These are phyloP conservation scores for Linnemannia hyalina DNA, from an alignment of 192 early-diverging fungal species.

Conservation along the genomic window DNA sequence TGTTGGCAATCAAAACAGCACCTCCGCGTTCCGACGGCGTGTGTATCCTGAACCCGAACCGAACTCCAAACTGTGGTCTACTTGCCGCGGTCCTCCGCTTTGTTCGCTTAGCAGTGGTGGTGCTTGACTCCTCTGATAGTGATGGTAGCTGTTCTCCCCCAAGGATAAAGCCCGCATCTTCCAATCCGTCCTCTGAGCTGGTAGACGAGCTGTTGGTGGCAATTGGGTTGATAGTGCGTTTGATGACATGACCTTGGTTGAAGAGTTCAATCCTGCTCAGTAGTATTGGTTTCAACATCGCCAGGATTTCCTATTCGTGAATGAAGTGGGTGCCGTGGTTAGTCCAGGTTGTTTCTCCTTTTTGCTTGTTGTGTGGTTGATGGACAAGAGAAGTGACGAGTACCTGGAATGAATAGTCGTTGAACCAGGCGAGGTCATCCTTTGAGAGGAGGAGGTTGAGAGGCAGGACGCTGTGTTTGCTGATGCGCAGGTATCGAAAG, in stretches of 20 bases:
- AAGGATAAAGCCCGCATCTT: constrained; percentile 40
- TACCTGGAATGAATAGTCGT: constrained; percentile 50
- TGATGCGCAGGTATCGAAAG: constrained; percentile 45
- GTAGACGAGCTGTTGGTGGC: background rate
- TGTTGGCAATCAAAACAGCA: constrained; percentile 29
- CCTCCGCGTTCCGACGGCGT: constrained; percentile 37
- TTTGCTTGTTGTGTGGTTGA: background rate
- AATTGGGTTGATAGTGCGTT: constrained; percentile 7
- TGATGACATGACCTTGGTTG: constrained; percentile 35
- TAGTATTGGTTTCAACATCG: constrained; percentile 38
- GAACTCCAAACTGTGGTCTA: constrained; percentile 31
- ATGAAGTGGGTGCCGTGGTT: background rate
- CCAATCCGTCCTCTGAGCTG: constrained; percentile 27
- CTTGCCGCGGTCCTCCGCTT: background rate
- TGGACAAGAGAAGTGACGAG: background rate
- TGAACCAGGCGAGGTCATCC: constrained; percentile 50
- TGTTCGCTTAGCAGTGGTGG: background rate
- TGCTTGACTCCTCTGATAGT: background rate
- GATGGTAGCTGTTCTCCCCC: constrained; percentile 5
- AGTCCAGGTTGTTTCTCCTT: background rate
- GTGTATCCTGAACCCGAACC: constrained; percentile 35
- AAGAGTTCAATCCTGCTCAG: constrained; percentile 29
- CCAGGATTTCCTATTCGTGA: constrained; percentile 31
- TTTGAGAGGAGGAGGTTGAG: constrained; percentile 44
- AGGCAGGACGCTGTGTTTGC: constrained; percentile 35